Evolutionary conservation across 2,329 filamentous ascomycete genomes (phyloP).

Genomic region (Domatiomyces catenatus): DNA sequence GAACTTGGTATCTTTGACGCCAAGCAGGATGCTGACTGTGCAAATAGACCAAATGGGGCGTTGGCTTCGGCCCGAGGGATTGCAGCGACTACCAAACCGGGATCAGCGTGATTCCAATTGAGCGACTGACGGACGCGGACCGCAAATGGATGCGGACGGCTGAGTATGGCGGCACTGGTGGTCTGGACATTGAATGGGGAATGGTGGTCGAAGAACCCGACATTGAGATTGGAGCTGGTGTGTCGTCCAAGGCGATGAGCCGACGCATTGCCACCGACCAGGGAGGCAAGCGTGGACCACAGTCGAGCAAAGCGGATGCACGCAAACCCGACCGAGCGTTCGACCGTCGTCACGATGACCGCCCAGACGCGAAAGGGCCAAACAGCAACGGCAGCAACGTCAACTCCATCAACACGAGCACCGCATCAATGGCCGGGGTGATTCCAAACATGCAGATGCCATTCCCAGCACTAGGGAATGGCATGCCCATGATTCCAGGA

Average conservation of each 20-base stretch:
- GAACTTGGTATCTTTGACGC: background rate
- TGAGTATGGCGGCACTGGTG: slow-evolving; percentile 83
- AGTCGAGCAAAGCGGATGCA: slow-evolving; percentile 27
- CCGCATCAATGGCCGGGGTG: slow-evolving; percentile 30
- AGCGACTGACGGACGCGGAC: slow-evolving; percentile 86
- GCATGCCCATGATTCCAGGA: slow-evolving; percentile 34
- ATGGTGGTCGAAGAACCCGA: slow-evolving; percentile 93
- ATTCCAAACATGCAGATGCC: slow-evolving; percentile 27
- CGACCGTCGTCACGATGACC: slow-evolving; percentile 22
- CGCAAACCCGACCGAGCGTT: slow-evolving; percentile 20
- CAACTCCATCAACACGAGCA: background rate
- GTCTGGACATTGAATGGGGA: slow-evolving; percentile 60
- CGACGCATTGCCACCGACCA: slow-evolving; percentile 37
- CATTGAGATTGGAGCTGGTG: slow-evolving; percentile 94
- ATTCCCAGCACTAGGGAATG: slow-evolving; percentile 36
- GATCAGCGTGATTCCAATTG: slow-evolving; percentile 83
- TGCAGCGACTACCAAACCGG: slow-evolving; percentile 92
- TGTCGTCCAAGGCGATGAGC: slow-evolving; percentile 66
- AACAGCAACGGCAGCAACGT: slow-evolving; percentile 19
- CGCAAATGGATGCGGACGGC: slow-evolving; percentile 94
- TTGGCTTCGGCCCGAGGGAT: slow-evolving; percentile 90
- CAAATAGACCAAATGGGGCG: slow-evolving; percentile 77
- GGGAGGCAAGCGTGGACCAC: slow-evolving; percentile 34
- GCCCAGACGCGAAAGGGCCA: slow-evolving; percentile 7
- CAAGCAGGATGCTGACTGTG: slow-evolving; percentile 17